Percentiles rank a stretch among this genome's conserved stretches.
These are phyloP conservation scores for Lepiota venenata DNA, from an alignment of 768 basidiomycete species.

Conservation along the genomic window DNA sequence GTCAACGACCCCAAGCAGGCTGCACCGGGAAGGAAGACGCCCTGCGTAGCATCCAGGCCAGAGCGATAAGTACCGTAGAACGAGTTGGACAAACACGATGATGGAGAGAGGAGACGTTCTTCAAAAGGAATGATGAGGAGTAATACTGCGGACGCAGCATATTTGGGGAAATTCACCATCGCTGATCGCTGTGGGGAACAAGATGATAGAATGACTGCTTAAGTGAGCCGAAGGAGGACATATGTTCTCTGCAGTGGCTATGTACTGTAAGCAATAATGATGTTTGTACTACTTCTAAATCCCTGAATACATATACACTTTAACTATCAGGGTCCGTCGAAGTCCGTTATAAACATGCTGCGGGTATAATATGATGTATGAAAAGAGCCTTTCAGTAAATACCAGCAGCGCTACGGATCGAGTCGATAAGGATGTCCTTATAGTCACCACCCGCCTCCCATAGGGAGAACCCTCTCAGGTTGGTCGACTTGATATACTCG, in stretches of 20 bases:
- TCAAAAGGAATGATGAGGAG: constrained; percentile 46
- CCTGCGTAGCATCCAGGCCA: constrained; percentile 32
- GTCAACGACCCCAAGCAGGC: constrained; percentile 37
- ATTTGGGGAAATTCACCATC: background rate
- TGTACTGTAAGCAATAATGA: background rate
- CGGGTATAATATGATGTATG: background rate
- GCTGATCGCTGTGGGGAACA: background rate
- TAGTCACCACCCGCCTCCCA: constrained; percentile 74
- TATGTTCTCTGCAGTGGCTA: background rate
- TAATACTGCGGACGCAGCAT: constrained; percentile 15
- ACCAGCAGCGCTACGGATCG: constrained; percentile 32
- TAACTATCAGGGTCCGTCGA: background rate
- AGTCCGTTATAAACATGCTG: background rate
- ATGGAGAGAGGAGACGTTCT: constrained; percentile 30
- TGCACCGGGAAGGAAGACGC: constrained; percentile 36
- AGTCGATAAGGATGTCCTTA: constrained; percentile 40
- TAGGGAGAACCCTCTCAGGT: constrained; percentile 62
- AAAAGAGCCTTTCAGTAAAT: constrained; percentile 10
- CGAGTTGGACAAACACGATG: constrained; percentile 43
- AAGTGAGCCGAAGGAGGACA: background rate
- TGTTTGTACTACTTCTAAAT: background rate
- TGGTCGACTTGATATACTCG: constrained; percentile 46
- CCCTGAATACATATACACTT: background rate
- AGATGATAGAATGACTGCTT: too few relatives aligned
- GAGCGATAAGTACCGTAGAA: constrained; percentile 59